Evolutionary conservation across 2,329 filamentous ascomycete species (phyloP).

Genomic region (Diaporthe ampelina): DNA sequence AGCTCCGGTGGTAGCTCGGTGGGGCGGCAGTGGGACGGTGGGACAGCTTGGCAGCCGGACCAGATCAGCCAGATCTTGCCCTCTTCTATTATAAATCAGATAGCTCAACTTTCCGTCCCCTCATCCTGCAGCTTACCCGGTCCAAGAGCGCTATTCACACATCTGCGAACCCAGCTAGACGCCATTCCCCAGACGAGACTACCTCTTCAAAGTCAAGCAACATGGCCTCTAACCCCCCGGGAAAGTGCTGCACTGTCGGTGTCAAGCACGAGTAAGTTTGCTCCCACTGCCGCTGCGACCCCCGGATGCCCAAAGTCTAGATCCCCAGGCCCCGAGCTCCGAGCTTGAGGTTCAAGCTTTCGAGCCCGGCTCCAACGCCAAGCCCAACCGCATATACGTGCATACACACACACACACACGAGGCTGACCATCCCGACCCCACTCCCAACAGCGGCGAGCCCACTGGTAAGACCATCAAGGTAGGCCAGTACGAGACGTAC

Average conservation of each 20-base stretch:
- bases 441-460: conserved; percentile 59
- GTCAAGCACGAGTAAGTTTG: conserved; percentile 66
- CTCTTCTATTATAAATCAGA: conserved; percentile 18
- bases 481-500: conserved; percentile 65
- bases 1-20: neutral
- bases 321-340: conserved; percentile 11
- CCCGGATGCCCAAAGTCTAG: neutral
- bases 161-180: neutral
- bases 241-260: conserved; percentile 65
- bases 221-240: conserved; percentile 69
- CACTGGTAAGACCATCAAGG: conserved; percentile 60
- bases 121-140: neutral
- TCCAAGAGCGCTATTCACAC: neutral
- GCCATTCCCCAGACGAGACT: neutral
- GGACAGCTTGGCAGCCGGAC: conserved; percentile 1
- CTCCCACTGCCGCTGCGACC: neutral
- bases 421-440: neutral
- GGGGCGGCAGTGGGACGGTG: conserved; percentile 4
- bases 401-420: neutral
- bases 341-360: neutral
- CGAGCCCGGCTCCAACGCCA: neutral
- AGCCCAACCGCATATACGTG: neutral
- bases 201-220: conserved; percentile 10
- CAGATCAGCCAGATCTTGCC: conserved; percentile 21
- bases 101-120: conserved; percentile 25